These are phyloP conservation scores for Suillus hirtellus DNA, from an alignment of 768 basidiomycete species.

Conservation along the genomic window DNA sequence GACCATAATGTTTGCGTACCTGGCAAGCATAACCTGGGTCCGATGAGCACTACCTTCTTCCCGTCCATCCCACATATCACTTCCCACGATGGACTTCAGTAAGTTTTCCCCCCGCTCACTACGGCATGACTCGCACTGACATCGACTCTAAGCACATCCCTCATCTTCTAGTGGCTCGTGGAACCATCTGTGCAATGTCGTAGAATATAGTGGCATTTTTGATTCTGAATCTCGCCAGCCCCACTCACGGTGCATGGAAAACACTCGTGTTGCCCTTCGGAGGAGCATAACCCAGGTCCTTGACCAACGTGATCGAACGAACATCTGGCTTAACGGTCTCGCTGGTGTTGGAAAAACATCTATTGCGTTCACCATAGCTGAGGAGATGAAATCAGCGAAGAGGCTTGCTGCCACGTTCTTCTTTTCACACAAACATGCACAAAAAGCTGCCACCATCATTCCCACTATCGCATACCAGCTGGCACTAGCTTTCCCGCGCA, in stretches of 20 bases:
- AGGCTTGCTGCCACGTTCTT: slow-evolving; percentile 22
- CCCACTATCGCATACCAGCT: slow-evolving; percentile 22
- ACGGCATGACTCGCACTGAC: neutral
- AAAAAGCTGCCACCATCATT: slow-evolving; percentile 10
- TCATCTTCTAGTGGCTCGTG: neutral
- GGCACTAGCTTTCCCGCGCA: slow-evolving; percentile 13
- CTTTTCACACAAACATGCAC: slow-evolving; percentile 18
- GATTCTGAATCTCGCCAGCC: neutral
- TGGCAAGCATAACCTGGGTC: too few relatives aligned
- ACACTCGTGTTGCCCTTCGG: neutral
- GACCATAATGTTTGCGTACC: too few relatives aligned
- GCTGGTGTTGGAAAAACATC: neutral
- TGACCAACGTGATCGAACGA: neutral
- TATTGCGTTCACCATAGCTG: neutral
- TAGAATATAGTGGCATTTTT: neutral
- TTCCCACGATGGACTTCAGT: neutral
- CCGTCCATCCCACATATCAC: too few relatives aligned
- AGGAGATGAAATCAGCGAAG: neutral
- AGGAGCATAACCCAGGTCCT: neutral
- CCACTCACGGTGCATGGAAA: neutral
- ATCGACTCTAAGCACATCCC: neutral
- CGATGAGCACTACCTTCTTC: neutral
- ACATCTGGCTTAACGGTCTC: neutral
- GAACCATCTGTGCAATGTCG: neutral
- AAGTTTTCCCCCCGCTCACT: neutral